These are phyloP conservation scores for Moniliophthora roreri DNA, from an alignment of 1,284 basidiomycete genomes.

Conservation along the genomic window DNA sequence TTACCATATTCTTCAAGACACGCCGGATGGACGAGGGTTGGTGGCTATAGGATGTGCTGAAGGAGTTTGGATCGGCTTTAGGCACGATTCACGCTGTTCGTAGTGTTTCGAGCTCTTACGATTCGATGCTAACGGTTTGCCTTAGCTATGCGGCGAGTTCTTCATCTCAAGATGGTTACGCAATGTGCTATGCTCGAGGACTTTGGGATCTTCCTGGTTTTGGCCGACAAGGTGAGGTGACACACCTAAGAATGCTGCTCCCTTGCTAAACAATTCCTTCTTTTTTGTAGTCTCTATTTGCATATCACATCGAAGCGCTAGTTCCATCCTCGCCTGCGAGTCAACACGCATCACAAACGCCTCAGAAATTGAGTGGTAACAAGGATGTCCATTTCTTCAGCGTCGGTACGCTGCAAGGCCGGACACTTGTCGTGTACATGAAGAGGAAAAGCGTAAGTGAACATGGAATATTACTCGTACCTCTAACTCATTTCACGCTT, in stretches of 20 bases:
- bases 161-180: constrained; percentile 81
- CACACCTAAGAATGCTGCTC: not conserved
- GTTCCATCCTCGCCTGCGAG: constrained; percentile 82
- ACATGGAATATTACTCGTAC: not conserved
- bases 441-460: constrained; percentile 86
- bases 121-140: not conserved
- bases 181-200: constrained; percentile 85
- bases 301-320: constrained; percentile 94
- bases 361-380: constrained; percentile 86
- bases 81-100: constrained; percentile 72
- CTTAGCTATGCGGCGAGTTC: constrained; percentile 74
- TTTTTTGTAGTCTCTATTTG: constrained; percentile 61
- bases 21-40: constrained; percentile 68
- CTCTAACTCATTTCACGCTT: not conserved
- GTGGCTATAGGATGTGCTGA: constrained; percentile 86
- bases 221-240: constrained; percentile 69
- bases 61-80: constrained; percentile 87
- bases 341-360: constrained; percentile 64
- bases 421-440: constrained; percentile 93
- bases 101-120: constrained; percentile 8
- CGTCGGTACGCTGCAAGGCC: constrained; percentile 81
- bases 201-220: constrained; percentile 84
- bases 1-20: constrained; percentile 39
- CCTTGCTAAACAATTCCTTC: not conserved
- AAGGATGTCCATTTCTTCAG: constrained; percentile 95